These are phyloP conservation scores for Phytophthora pistaciae DNA, from an alignment of 352 stramenopile species.

Conservation along the genomic window DNA sequence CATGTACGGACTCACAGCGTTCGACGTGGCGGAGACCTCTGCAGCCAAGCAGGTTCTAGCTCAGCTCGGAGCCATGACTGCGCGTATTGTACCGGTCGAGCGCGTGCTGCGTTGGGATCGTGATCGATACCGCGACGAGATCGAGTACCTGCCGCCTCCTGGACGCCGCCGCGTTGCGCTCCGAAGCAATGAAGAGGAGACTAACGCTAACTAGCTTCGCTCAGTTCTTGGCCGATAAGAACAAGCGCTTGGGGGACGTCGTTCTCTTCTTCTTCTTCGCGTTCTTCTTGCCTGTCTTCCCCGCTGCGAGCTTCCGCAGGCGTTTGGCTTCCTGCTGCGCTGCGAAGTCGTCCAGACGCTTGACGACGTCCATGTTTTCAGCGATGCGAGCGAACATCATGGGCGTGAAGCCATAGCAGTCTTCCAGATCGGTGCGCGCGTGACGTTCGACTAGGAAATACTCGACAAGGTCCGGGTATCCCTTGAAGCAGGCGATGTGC, in stretches of 20 bases:
- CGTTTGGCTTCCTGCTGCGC: slow-evolving; percentile 43
- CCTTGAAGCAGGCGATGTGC: slow-evolving; percentile 81
- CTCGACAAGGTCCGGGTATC: slow-evolving; percentile 72
- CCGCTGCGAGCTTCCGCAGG: slow-evolving; percentile 19
- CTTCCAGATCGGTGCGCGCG: slow-evolving; percentile 55
- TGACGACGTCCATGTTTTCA: slow-evolving; percentile 70
- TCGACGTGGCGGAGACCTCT: slow-evolving; percentile 58
- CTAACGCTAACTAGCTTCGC: slow-evolving; percentile 3
- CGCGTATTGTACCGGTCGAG: slow-evolving; percentile 53
- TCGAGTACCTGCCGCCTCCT: slow-evolving; percentile 46
- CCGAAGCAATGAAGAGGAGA: slow-evolving; percentile 16
- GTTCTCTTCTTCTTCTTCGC: slow-evolving; percentile 32
- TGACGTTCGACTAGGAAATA: slow-evolving; percentile 68
- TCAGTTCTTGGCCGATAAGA: slow-evolving; percentile 56
- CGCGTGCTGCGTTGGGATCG: slow-evolving; percentile 64
- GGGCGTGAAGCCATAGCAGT: slow-evolving; percentile 74
- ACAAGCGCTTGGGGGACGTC: slow-evolving; percentile 59
- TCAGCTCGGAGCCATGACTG: slow-evolving; percentile 51
- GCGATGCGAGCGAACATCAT: slow-evolving; percentile 78
- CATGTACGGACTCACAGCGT: slow-evolving; percentile 66
- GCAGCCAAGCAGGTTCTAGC: slow-evolving; percentile 55
- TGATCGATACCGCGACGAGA: slow-evolving; percentile 55
- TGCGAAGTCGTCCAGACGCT: slow-evolving; percentile 63
- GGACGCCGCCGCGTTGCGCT: slow-evolving; percentile 43
- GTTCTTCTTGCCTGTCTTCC: slow-evolving; percentile 43